These are phyloP conservation scores for Globisporangium irregulare DNA, from an alignment of 352 stramenopile species.

Conservation along the genomic window DNA sequence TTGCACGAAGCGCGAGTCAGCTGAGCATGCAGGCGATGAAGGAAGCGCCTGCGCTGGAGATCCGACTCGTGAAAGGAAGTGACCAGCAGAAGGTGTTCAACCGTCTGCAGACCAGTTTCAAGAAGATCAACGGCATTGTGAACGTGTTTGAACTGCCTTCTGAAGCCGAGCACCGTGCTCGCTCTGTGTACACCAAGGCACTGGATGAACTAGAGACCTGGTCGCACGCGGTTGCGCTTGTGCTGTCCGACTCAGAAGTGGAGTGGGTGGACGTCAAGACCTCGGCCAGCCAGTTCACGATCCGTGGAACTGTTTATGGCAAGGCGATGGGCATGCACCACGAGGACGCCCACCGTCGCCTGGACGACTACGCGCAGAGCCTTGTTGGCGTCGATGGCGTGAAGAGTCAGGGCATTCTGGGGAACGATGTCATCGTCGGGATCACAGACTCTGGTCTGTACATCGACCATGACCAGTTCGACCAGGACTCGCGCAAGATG, in stretches of 20 bases:
- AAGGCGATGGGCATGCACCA: conserved; percentile 9
- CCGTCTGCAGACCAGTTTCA: conserved; percentile 38
- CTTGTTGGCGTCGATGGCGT: conserved; percentile 67
- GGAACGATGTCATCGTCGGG: conserved; percentile 71
- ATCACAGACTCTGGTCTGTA: conserved; percentile 83
- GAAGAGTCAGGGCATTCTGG: conserved; percentile 55
- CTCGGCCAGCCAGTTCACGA: conserved; percentile 31
- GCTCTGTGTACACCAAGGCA: conserved; percentile 49
- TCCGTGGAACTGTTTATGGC: conserved; percentile 22
- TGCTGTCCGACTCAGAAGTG: conserved; percentile 43
- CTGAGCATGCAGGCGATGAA: conserved; percentile 29
- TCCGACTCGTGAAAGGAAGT: conserved; percentile 46
- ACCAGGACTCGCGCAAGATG: conserved; percentile 56
- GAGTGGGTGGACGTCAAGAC: conserved; percentile 61
- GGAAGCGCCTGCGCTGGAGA: conserved; percentile 50
- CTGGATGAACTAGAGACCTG: conserved; percentile 54
- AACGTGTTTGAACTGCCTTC: conserved; percentile 56
- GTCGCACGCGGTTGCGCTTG: conserved; percentile 51
- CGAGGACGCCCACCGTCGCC: conserved; percentile 26
- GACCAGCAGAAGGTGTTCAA: conserved; percentile 26
- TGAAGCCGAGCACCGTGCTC: conserved; percentile 21
- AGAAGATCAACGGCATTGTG: conserved; percentile 41
- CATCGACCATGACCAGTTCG: conserved; percentile 81
- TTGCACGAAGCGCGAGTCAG: conserved; percentile 49
- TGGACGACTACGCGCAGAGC: conserved; percentile 59